Evolutionary conservation across 2,329 filamentous ascomycete species (phyloP).

Genomic region (Catunica adiposa): DNA sequence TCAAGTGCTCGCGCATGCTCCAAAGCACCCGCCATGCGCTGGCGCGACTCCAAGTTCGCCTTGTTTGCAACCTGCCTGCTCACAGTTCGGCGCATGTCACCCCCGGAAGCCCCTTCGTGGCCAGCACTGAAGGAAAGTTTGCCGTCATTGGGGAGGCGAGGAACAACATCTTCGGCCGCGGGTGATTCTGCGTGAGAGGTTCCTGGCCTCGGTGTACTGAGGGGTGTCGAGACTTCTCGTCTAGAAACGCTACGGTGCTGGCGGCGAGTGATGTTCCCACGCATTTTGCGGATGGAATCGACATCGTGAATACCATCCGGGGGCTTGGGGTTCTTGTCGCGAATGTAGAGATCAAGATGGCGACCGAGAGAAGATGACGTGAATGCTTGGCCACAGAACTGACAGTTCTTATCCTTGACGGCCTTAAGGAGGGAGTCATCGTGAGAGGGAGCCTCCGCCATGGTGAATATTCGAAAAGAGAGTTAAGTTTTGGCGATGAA

Average conservation of each 20-base stretch:
- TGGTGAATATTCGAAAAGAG: slow-evolving; percentile 16
- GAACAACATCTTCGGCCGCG: slow-evolving; percentile 22
- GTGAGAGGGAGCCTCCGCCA: slow-evolving; percentile 22
- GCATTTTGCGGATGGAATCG: slow-evolving; percentile 68
- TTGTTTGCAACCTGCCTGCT: slow-evolving; percentile 39
- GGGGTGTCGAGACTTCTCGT: slow-evolving; percentile 42
- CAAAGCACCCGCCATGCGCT: slow-evolving; percentile 48
- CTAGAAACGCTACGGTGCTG: slow-evolving; percentile 46
- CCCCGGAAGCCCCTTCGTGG: slow-evolving; percentile 7
- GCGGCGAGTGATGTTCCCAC: slow-evolving; percentile 71
- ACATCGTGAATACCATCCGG: slow-evolving; percentile 81
- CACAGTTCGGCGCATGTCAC: slow-evolving; percentile 22
- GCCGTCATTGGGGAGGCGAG: slow-evolving; percentile 17
- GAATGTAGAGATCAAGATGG: slow-evolving; percentile 87
- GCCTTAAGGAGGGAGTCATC: slow-evolving; percentile 22
- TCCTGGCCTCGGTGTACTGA: slow-evolving; percentile 30
- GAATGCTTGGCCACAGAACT: slow-evolving; percentile 76
- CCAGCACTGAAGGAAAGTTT: slow-evolving; percentile 14
- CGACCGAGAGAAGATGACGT: slow-evolving; percentile 87
- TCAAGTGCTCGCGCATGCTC: slow-evolving; percentile 75
- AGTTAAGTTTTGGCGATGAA: not conserved
- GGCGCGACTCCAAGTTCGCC: slow-evolving; percentile 45
- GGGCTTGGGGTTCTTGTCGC: slow-evolving; percentile 77
- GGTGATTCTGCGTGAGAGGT: slow-evolving; percentile 18
- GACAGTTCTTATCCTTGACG: slow-evolving; percentile 73